These are phyloP conservation scores for Cicer cuneatum DNA, from an alignment of 306 rosid genomes.

Conservation along the genomic window DNA sequence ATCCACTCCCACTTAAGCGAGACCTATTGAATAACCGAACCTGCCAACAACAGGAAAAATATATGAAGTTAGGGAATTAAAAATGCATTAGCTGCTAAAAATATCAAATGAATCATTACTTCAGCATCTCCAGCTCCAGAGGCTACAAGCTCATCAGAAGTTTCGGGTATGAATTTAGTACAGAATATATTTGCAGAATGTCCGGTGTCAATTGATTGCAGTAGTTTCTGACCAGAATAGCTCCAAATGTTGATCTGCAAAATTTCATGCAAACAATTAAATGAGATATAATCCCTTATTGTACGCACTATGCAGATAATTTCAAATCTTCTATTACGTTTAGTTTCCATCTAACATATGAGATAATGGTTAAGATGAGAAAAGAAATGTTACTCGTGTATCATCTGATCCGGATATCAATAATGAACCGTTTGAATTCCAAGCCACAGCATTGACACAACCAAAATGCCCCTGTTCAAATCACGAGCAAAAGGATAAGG, in stretches of 20 bases:
- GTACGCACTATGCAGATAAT: background rate
- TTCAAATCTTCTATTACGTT: conserved; percentile 27
- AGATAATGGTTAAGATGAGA: conserved; percentile 10
- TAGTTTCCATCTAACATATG: background rate
- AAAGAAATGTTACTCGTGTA: conserved; percentile 61
- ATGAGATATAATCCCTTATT: background rate
- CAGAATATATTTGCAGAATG: conserved; percentile 94
- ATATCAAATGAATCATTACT: conserved; percentile 52
- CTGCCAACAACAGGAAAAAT: conserved; percentile 56
- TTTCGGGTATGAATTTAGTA: conserved; percentile 93
- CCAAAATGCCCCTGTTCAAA: conserved; percentile 85
- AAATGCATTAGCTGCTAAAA: conserved; percentile 13
- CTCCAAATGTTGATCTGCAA: conserved; percentile 94
- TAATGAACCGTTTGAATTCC: conserved; percentile 88
- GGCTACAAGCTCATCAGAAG: conserved; percentile 91
- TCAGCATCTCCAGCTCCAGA: conserved; percentile 99
- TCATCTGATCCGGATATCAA: conserved; percentile 98
- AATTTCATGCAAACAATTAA: conserved; percentile 39
- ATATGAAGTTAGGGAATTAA: conserved; percentile 30
- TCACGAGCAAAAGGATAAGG: conserved; percentile 33
- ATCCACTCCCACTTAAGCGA: conserved; percentile 63
- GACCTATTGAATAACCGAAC: conserved; percentile 90
- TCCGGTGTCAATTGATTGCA: conserved; percentile 92
- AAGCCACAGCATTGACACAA: conserved; percentile 91
- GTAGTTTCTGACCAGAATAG: conserved; percentile 64